Evolutionary conservation across 2,329 filamentous ascomycete species (phyloP).

Genomic region (Fusarium lateritium): DNA sequence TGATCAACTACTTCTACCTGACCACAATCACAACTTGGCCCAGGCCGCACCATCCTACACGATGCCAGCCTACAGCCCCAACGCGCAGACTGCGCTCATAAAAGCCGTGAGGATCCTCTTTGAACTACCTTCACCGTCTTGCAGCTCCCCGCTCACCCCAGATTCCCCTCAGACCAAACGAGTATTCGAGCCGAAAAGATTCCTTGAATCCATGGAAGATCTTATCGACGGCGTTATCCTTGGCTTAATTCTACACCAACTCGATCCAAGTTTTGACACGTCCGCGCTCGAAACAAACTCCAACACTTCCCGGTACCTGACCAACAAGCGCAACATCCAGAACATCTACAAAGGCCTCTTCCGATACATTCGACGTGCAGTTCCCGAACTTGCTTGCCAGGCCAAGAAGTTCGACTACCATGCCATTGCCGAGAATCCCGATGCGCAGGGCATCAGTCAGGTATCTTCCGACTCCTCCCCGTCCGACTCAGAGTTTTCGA

Average conservation of each 20-base stretch:
- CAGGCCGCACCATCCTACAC: constrained; percentile 18
- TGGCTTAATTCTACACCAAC: constrained; percentile 69
- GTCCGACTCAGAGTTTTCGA: background rate
- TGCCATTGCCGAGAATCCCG: constrained; percentile 70
- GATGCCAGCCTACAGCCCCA: constrained; percentile 58
- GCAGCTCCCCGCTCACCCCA: constrained; percentile 31
- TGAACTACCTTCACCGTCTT: constrained; percentile 5
- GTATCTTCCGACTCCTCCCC: constrained; percentile 49
- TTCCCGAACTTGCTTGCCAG: constrained; percentile 66
- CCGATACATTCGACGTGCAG: constrained; percentile 68
- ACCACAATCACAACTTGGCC: constrained; percentile 19
- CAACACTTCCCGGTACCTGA: constrained; percentile 61
- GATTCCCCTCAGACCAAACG: constrained; percentile 51
- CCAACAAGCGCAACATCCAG: constrained; percentile 67
- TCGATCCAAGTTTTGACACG: constrained; percentile 70
- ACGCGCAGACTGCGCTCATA: constrained; percentile 68
- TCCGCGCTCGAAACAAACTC: constrained; percentile 65
- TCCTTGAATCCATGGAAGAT: constrained; percentile 65
- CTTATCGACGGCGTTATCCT: constrained; percentile 69
- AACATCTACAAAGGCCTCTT: constrained; percentile 68
- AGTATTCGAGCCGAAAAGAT: constrained; percentile 61
- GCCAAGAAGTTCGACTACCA: constrained; percentile 70
- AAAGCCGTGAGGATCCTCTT: constrained; percentile 63
- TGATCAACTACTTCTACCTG: constrained; percentile 19
- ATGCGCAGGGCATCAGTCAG: constrained; percentile 68